Evolutionary conservation across 768 basidiomycete genomes (phyloP), one percentile per base, ranked within the genome.

Genomic region (Candolleomyces aberdarensis): DNA sequence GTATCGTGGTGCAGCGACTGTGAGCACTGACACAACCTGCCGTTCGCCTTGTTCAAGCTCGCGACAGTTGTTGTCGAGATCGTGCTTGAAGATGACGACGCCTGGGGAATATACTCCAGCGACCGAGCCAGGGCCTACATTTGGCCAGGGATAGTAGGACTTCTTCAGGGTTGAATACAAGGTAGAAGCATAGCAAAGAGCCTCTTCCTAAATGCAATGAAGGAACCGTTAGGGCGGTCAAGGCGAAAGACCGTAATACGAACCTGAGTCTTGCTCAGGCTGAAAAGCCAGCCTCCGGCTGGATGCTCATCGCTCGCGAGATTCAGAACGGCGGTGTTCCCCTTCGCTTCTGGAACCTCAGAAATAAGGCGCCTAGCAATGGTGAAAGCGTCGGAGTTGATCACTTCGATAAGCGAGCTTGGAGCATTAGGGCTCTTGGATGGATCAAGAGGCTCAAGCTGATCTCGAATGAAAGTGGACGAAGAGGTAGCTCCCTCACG

Each of bases 131-230:
- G 70, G 70, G 31, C 80, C 80, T 17, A 73, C 66, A 64, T 82
- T 82, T 11, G 77, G 74, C 80, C 80, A 81, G 9, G 80, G 80
- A 57, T 81, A 81, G 61, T 75, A 79, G 7, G 69, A 67, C 20
- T 67, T 65, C 51, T 75, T 75, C 40, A 82, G 72, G 1, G 79
- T 80, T 15, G 61, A 58, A 62, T 78, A 82, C 3, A 82, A 70
- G 3, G 79, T 80, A 4, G 80, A 80, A 11, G 78, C 77, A 64
- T 81, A 82, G 63, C 80, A 82, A 0, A 82, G 71, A 0, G 80
- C 78, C 66, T 81, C 80, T 71, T 80, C 80, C 78, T 80, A 22
- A 44, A 31, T n/a, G 20, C 26, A 14, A 53, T 48, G 36, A 14
- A 19, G 47, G 22, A 39, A 19, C 10, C 10, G 7, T 7, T 36